Evolutionary conservation across 2,329 filamentous ascomycete genomes (phyloP).

Genomic region (Aspergillus luchuensis): DNA sequence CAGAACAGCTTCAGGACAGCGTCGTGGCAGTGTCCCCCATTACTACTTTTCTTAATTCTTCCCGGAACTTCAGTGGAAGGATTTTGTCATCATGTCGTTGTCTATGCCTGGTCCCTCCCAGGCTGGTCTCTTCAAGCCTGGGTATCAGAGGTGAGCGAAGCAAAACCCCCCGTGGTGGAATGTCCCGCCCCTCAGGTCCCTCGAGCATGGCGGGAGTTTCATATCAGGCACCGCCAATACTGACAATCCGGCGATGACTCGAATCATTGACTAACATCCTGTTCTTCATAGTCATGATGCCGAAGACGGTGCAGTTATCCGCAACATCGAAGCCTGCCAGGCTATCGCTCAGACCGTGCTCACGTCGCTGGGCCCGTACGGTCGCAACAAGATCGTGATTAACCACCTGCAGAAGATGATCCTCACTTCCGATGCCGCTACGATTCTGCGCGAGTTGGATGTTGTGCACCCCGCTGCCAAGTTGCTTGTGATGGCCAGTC

Average conservation of each 20-base stretch:
- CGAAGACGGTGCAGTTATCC: constrained; percentile 96
- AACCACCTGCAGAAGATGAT: constrained; percentile 99
- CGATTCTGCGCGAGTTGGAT: constrained; percentile 94
- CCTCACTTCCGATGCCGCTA: constrained; percentile 94
- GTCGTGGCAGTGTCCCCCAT: constrained; percentile 15
- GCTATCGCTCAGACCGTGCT: constrained; percentile 95
- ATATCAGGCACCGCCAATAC: background rate
- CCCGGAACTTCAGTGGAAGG: constrained; percentile 22
- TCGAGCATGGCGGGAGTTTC: background rate
- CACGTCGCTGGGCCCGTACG: constrained; percentile 94
- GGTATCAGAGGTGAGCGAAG: constrained; percentile 83
- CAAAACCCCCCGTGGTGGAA: constrained; percentile 17
- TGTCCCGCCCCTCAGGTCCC: constrained; percentile 12
- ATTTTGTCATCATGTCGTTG: constrained; percentile 73
- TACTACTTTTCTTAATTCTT: constrained; percentile 14
- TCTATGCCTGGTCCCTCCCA: constrained; percentile 94
- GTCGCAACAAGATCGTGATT: constrained; percentile 99
- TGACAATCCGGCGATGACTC: background rate
- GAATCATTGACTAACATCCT: constrained; percentile 15
- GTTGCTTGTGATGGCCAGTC: constrained; percentile 95
- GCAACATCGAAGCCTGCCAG: constrained; percentile 97
- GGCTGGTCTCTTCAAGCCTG: constrained; percentile 88
- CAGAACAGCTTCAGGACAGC: constrained; percentile 32
- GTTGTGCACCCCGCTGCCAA: constrained; percentile 98
- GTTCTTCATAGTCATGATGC: constrained; percentile 77